phyloP scores from a whole-genome alignment of 352 stramenopile species.

The Globisporangium parvum region DNA sequence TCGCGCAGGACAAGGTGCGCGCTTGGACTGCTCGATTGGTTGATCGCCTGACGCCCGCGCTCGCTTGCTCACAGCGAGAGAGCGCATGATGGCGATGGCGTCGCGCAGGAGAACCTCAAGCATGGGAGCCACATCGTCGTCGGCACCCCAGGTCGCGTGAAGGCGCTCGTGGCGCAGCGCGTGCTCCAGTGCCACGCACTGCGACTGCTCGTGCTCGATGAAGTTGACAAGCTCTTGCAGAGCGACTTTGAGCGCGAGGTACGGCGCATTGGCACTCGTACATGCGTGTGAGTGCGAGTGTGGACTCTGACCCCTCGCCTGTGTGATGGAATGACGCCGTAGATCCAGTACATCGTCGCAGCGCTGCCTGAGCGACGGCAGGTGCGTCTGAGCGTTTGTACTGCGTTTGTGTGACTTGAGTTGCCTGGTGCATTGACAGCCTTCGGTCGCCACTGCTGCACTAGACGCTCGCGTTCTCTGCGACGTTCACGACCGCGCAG shows the following conservation, averaged over 20 bases:
- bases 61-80: not conserved
- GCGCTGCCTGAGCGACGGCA: conserved; percentile 54
- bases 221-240: conserved; percentile 78
- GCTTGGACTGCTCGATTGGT: not conserved
- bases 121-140: conserved; percentile 59
- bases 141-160: conserved; percentile 65
- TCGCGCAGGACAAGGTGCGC: conserved; percentile 53
- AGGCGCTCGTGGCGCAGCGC: conserved; percentile 57
- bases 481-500: conserved; percentile 71
- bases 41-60: not conserved
- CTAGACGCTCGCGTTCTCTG: conserved; percentile 71
- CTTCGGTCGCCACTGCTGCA: not conserved
- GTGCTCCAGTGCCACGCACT: conserved; percentile 39
- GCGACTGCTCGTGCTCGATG: conserved; percentile 65
- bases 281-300: too few relatives aligned
- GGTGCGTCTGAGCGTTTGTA: conserved; percentile 18
- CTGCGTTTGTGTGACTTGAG: too few relatives aligned
- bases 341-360: conserved; percentile 58
- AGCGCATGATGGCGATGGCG: not conserved
- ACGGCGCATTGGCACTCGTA: not conserved
- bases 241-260: conserved; percentile 66
- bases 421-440: not conserved
- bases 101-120: conserved; percentile 21
- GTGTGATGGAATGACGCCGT: not conserved
- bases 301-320: not conserved